Evolutionary conservation across 2,329 filamentous ascomycete species (phyloP).

Genomic region (Paraphoma chrysanthemicola): DNA sequence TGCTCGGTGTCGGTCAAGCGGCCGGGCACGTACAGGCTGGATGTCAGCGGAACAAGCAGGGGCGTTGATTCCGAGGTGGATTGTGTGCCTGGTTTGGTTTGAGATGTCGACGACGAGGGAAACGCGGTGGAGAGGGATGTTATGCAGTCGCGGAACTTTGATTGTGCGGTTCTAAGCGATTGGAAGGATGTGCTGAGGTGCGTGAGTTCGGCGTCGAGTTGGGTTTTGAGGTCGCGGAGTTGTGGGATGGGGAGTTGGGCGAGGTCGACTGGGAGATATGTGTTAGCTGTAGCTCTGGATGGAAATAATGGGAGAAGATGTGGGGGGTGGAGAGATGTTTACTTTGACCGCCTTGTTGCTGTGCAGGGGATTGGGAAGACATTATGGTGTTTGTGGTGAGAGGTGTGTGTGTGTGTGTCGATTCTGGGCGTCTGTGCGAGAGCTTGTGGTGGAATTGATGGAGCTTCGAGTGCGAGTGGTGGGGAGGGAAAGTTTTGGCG

Average conservation of each 20-base stretch:
- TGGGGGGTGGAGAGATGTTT: slow-evolving; percentile 1
- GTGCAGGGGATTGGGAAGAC: slow-evolving; percentile 30
- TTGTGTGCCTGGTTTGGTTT: neutral
- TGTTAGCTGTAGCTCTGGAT: slow-evolving; percentile 7
- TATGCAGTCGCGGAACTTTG: slow-evolving; percentile 90
- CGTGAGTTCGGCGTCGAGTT: slow-evolving; percentile 94
- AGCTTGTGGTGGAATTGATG: slow-evolving; percentile 1
- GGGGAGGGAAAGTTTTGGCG: slow-evolving; percentile 27
- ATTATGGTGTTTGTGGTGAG: slow-evolving; percentile 7
- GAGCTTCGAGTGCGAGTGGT: slow-evolving; percentile 5
- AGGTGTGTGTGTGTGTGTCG: slow-evolving; percentile 5
- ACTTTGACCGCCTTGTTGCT: slow-evolving; percentile 38
- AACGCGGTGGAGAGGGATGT: slow-evolving; percentile 73
- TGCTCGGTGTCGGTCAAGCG: slow-evolving; percentile 62
- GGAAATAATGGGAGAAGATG: neutral
- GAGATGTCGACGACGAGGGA: slow-evolving; percentile 28
- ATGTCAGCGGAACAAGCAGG: slow-evolving; percentile 92
- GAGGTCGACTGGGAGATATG: slow-evolving; percentile 63
- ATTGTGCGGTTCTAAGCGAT: slow-evolving; percentile 87
- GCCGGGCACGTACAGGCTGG: slow-evolving; percentile 91
- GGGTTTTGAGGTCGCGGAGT: slow-evolving; percentile 90
- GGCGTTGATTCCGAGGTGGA: slow-evolving; percentile 48
- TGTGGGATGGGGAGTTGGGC: slow-evolving; percentile 82
- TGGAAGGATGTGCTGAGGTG: slow-evolving; percentile 90
- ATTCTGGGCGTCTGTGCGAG: neutral